phyloP scores from a whole-genome alignment of 331 rosid genomes.

The Cydonia oblonga region DNA sequence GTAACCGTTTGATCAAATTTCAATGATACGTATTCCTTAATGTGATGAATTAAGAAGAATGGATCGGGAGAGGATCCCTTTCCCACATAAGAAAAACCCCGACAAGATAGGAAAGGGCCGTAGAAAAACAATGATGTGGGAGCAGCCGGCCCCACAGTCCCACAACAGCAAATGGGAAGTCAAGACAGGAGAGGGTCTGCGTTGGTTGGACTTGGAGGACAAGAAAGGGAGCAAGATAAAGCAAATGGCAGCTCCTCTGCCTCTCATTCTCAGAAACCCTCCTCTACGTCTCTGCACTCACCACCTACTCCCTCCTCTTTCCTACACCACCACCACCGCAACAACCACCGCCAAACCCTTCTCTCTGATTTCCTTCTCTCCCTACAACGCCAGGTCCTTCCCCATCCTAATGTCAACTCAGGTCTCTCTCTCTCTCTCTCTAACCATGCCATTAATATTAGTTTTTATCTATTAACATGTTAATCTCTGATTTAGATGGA shows the following conservation, averaged over 20 bases:
- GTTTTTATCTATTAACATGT: neutral
- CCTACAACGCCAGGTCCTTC: slow-evolving; percentile 18
- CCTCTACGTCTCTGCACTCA: slow-evolving; percentile 19
- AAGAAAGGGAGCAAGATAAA: neutral
- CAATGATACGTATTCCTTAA: no score
- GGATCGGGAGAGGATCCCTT: no score
- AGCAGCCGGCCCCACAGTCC: no score
- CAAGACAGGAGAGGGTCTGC: neutral
- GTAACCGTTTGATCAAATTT: no score
- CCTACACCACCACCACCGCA: neutral
- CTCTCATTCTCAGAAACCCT: slow-evolving; percentile 30
- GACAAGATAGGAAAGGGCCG: no score
- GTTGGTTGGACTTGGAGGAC: slow-evolving; percentile 1
- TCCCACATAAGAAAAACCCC: no score
- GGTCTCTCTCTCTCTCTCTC: slow-evolving; percentile 13
- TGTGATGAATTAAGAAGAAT: no score
- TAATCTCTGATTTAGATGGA: slow-evolving; percentile 42
- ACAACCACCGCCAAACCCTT: neutral
- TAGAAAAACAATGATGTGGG: neutral
- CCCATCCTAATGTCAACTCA: slow-evolving; percentile 30
- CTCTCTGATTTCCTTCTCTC: slow-evolving; percentile 8
- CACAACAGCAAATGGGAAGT: neutral
- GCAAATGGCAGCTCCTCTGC: slow-evolving; percentile 48
- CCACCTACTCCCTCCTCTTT: neutral
- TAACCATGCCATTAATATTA: neutral